Evolutionary conservation across 257 asterid species (phyloP), one percentile per base, ranked within the genome.

Genomic region (Coffea eugenioides): DNA sequence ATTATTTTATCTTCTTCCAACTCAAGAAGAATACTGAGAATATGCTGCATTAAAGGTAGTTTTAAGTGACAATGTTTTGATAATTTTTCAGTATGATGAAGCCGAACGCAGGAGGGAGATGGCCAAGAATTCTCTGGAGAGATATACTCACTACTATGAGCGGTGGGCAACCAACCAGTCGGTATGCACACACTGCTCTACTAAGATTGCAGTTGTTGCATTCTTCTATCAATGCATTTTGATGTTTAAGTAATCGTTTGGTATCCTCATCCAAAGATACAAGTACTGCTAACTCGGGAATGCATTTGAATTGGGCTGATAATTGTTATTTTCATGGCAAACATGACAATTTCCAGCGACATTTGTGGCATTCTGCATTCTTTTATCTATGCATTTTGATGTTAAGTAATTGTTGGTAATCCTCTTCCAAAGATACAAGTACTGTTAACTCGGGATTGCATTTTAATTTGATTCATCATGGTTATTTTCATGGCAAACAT

Each of bases 161-260:
- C 95, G 99, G 73, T 96, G 99, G 99, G 99, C 99, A 66, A 92
- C 99, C 78, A 96, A 96, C 85, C 99, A 96, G 89, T 86, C 92
- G 93, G 99, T 96, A 87, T 81, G 93, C 68, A 71, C 78, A 73
- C 80, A 10, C 71, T 74, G 14, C 61, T 79, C 25, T 23, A 64
- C 43, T 59, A 65, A 67, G 8, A 27, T 10, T 25, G 31, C 14
- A 27, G n/a, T 27, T 59, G 3, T 23, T 21, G 31, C 3, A 21
- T 62, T 72, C 23, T 76, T 54, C 6, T 39, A 5, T 59, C 45
- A 10, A 9, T 41, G 56, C 43, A n/a, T 43, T 45, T 41, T 62
- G 27, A 57, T 74, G 65, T 31, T 31, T 31, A 31, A 31, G 34
- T 31, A 31, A 31, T 31, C 34, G 34, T 31, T 8, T 16, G 27